Base-by-base conservation (phyloP, 192 early-diverging fungal genomes). In the Bifiguratus adelaidae region DNA sequence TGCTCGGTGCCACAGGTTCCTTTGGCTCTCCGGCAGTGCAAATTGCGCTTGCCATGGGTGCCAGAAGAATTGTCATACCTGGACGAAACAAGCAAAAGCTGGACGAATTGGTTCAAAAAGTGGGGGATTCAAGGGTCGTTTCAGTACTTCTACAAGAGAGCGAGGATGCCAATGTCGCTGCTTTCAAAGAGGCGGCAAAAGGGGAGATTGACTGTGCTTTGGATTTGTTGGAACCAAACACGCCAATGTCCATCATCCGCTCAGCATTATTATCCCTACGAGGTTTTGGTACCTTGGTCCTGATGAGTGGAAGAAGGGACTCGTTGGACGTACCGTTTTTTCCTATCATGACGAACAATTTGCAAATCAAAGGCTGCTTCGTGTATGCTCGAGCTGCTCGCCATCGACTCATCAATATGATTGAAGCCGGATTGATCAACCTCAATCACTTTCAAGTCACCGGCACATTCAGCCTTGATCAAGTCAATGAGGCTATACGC, bases 291-390 rank as follows among this genome's bases (percentile, higher is more conserved):
- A 60, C 44, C 3, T 41, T 35, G 9, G 45, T 60, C 8, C 21
- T 54, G 0, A 60, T 60, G 58, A 47, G 45, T 12, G 58, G 52
- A 3, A 21, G 36, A 6, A 13, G 4, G 2, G 34, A 41, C 18
- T 41, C 30, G 18, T 19, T 41, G 18, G 49, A 51, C 27, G 16
- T 51, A 12, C 26, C 52, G 4, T 57, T 52, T 26, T 50, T 38
- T 24, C 24, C 38, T 23, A 38, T 63, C 20, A 63, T 58, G 61
- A 18, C 7, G 11, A 56, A 50, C 0, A 43, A 38, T 8, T 16
- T 63, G n/a, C 57, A 49, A 7, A 38, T 63, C 47, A 58, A 54
- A 40, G 61, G 56, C 18, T 29, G 45, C 26, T 58, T 63, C 5
- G 58, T 63, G 61, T 63, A 58, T 16, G 21, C 38, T 0, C 51